Conservation (phyloP, 2,329 filamentous ascomycete species). For the Aureobasidium lini region DNA sequence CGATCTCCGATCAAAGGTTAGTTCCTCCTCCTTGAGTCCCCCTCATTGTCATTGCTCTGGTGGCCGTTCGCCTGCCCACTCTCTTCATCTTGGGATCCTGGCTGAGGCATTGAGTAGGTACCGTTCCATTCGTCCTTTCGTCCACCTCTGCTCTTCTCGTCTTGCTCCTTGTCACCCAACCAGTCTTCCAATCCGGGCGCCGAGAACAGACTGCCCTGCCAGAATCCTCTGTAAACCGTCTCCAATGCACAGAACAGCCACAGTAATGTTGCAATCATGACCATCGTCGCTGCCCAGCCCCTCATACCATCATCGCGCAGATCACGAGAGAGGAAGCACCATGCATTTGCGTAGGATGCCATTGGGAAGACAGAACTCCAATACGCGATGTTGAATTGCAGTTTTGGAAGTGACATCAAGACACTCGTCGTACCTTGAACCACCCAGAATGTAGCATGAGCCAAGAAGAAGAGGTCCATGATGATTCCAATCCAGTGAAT, state of each 20-base stretch:
- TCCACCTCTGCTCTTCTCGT: constrained; percentile 15
- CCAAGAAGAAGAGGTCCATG: constrained; percentile 18
- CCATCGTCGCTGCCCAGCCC: constrained; percentile 20
- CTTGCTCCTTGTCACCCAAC: constrained; percentile 15
- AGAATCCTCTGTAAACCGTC: constrained; percentile 19
- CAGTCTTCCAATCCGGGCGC: constrained; percentile 21
- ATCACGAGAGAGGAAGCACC: constrained; percentile 17
- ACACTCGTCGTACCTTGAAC: constrained; percentile 18
- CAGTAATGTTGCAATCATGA: constrained; percentile 16
- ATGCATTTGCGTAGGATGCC: constrained; percentile 21
- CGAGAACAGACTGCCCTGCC: constrained; percentile 19
- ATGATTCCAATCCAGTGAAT: constrained; percentile 23
- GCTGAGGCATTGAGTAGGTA: not conserved
- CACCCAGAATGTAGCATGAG: constrained; percentile 22
- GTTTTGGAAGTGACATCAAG: constrained; percentile 15
- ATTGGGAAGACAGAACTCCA: constrained; percentile 23
- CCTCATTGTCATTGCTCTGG: not conserved
- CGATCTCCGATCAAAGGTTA: not conserved
- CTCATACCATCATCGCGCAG: constrained; percentile 21
- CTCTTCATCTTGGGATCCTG: constrained; percentile 5
- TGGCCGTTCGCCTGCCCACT: constrained; percentile 6
- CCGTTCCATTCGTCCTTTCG: constrained; percentile 1
- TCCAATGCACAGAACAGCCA: constrained; percentile 22
- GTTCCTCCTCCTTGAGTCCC: constrained; percentile 1
- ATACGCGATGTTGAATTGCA: constrained; percentile 20